Evolutionary conservation across 495 filamentous ascomycete genomes (phyloP).

Genomic region (Podospora pseudocomata): DNA sequence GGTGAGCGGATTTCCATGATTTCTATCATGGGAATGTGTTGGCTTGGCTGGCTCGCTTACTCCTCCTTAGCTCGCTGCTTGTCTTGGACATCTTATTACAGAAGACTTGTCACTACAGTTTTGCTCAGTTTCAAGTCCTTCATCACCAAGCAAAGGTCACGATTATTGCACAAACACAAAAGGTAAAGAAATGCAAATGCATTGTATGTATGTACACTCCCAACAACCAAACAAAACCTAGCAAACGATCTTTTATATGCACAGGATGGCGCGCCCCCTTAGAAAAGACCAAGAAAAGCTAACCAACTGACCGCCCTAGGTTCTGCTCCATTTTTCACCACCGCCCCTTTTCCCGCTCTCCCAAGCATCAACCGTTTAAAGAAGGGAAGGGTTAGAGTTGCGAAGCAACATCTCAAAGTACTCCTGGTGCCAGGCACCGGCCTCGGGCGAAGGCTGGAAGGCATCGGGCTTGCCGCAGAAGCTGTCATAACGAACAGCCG

Average conservation of each 20-base stretch:
- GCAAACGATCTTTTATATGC: not conserved
- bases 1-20: not conserved
- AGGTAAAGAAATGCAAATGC: not conserved
- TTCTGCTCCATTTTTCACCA: not conserved
- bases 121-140: no score
- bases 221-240: not conserved
- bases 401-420: slow-evolving; percentile 68
- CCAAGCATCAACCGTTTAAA: slow-evolving; percentile 26
- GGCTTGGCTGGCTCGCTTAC: not conserved
- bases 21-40: not conserved
- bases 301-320: not conserved
- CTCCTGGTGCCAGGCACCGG: slow-evolving; percentile 74
- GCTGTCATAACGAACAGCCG: slow-evolving; percentile 63
- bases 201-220: not conserved
- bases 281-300: not conserved
- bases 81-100: no score
- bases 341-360: not conserved
- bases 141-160: not conserved
- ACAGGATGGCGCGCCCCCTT: not conserved
- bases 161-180: not conserved
- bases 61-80: not conserved
- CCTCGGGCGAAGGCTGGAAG: slow-evolving; percentile 69
- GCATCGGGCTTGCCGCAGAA: slow-evolving; percentile 64
- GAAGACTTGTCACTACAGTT: no score
- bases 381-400: slow-evolving; percentile 59